Percentiles rank a stretch among this genome's conserved stretches.
phyloP scores from a whole-genome alignment of 2,329 filamentous ascomycete genomes.

The Aspergillus felis region DNA sequence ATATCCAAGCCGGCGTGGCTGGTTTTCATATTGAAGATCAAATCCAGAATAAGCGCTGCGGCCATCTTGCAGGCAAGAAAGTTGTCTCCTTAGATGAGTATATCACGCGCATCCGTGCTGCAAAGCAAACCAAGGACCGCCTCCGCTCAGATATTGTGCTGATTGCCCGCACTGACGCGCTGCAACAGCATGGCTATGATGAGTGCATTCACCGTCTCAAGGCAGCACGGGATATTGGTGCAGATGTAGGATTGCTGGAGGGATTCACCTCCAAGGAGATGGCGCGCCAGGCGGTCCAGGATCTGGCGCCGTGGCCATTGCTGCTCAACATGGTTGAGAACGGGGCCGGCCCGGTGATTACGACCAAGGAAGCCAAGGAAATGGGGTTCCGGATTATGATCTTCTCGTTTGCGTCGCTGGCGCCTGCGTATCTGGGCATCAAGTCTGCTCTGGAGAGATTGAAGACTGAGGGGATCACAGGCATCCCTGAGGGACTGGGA shows the following conservation, averaged over 20 bases:
- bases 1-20: conserved; percentile 52
- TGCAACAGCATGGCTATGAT: conserved; percentile 38
- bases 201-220: conserved; percentile 37
- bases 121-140: conserved; percentile 30
- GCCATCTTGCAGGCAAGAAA: conserved; percentile 38
- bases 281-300: conserved; percentile 32
- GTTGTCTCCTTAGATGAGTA: conserved; percentile 35
- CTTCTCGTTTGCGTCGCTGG: conserved; percentile 37
- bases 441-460: conserved; percentile 29
- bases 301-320: conserved; percentile 37
- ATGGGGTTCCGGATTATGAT: conserved; percentile 44
- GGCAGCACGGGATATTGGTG: conserved; percentile 36
- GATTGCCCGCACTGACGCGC: conserved; percentile 42
- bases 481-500: conserved; percentile 26
- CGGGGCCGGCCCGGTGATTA: conserved; percentile 36
- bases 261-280: conserved; percentile 37
- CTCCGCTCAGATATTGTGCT: conserved; percentile 39
- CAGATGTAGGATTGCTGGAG: conserved; percentile 41
- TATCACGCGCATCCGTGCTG: conserved; percentile 34
- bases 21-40: conserved; percentile 58
- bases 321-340: conserved; percentile 45
- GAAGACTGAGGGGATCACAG: conserved; percentile 33
- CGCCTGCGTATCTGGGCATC: conserved; percentile 36
- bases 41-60: conserved; percentile 42
- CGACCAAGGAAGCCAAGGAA: conserved; percentile 35